Conservation (phyloP, 257 asterid genomes). For the Nicotiana sylvestris region DNA sequence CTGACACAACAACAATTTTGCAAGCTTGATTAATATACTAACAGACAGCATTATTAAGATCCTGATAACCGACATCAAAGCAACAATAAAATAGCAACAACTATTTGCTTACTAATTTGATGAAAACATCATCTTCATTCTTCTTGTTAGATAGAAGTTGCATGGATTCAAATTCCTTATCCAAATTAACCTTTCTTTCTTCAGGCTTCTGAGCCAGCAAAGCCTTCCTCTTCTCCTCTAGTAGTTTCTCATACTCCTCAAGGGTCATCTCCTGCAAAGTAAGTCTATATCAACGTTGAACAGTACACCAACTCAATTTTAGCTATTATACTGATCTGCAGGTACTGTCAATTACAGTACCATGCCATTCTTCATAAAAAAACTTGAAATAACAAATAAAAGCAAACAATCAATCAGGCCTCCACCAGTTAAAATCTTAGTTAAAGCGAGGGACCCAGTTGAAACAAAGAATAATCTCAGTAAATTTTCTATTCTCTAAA, state of each 20-base stretch:
- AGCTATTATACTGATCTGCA: background rate
- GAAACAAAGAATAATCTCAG: background rate
- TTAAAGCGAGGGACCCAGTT: background rate
- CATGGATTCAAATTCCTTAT: constrained; percentile 57
- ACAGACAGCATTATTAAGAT: background rate
- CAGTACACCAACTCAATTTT: background rate
- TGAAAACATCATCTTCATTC: constrained; percentile 49
- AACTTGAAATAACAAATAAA: background rate
- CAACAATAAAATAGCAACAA: background rate
- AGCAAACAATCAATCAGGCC: too few species aligned
- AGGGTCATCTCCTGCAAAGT: constrained; percentile 57
- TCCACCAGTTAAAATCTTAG: background rate
- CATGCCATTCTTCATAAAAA: background rate
- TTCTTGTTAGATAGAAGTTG: constrained; percentile 60
- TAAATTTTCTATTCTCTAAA: background rate
- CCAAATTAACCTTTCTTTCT: constrained; percentile 60
- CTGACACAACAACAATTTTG: constrained; percentile 18
- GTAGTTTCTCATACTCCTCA: constrained; percentile 63
- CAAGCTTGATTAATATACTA: background rate
- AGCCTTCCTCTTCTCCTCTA: constrained; percentile 59
- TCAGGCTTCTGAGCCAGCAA: constrained; percentile 47
- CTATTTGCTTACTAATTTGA: constrained; percentile 40
- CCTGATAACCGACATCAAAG: background rate
- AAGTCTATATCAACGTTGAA: background rate
- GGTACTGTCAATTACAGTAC: background rate